Conservation (phyloP, 208 protist species). For the Acanthamoeba culbertsoni region DNA sequence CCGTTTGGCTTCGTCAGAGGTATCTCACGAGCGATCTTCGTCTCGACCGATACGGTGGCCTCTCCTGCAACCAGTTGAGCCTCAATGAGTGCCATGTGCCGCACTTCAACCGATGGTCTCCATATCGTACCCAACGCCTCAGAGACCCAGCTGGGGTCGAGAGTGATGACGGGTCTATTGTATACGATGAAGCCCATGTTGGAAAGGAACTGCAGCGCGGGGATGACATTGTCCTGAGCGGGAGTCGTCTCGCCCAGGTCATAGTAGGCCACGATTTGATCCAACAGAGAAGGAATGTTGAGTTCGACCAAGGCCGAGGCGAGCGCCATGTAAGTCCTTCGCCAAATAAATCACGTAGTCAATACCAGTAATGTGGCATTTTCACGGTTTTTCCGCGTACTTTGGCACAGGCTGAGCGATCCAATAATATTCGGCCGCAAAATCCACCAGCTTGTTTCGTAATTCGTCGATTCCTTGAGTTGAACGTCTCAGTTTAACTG, state of each 20-base stretch:
- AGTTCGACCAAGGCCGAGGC: neutral
- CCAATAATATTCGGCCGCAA: neutral
- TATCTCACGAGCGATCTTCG: neutral
- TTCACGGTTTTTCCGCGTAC: neutral
- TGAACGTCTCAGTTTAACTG: neutral
- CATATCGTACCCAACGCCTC: neutral
- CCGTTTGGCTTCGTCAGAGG: neutral
- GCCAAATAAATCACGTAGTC: neutral
- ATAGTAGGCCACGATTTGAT: neutral
- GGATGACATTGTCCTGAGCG: neutral
- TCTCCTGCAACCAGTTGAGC: conserved; percentile 14
- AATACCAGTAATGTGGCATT: neutral
- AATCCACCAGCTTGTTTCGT: neutral
- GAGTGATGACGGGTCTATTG: neutral
- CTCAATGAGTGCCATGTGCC: neutral
- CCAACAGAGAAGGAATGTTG: neutral
- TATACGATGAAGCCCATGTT: neutral
- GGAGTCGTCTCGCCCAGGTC: neutral
- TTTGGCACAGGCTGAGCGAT: neutral
- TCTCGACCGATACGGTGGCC: neutral
- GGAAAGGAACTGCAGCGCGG: neutral
- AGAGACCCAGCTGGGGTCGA: neutral
- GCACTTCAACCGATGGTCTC: neutral
- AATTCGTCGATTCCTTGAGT: neutral
- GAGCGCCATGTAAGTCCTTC: neutral